Base-by-base conservation (phyloP, 179 eudicot species). In the Beta lomatogona region DNA sequence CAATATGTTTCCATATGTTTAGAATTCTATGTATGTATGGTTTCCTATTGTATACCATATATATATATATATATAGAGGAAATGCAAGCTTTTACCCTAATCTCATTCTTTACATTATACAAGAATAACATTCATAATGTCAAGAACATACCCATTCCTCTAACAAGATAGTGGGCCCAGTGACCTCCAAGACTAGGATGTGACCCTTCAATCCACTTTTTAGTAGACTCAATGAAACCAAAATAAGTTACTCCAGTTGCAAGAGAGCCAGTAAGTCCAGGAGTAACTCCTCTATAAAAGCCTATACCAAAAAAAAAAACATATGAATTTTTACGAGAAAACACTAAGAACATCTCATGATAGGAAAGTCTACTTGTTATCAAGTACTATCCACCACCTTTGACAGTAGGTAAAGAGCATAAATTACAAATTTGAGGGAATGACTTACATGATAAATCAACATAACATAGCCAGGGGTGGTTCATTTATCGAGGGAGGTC, bases 201-300 rank as follows among this genome's bases (percentile, higher is more conserved):
- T 80, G 92, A 84, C 81, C 88, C 91, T 71, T 94, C 97, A 80
- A 93, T 90, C 95, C 95, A 94, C 80, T 90, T 90, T 86, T 93
- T 94, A 59, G 96, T 89, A 77, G 98, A 94, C 87, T 94, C 98
- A 79, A 94, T 94, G 77, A 94, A 89, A 79, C 98, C 98, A 86
- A 94, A 94, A 73, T 94, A 93, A 61, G 98, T 94, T 81, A 97
- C 98, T 83, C 98, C 97, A 66, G 97, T 93, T 67, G 90, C 91
- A 82, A 94, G 91, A 28, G 31, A 28, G 31, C 31, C 31, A 28
- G 31, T 28, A 28, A 28, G 31, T 28, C 31, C 31, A 28, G 97
- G 97, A 77, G 87, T 81, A 53, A 93, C 85, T 77, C 98, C 98
- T 91, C 98, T 92, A 80, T 93, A 94, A 76, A 94, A 92, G 58